phyloP scores from a whole-genome alignment of 164 flowering plant species.

The Liquidambar formosana region DNA sequence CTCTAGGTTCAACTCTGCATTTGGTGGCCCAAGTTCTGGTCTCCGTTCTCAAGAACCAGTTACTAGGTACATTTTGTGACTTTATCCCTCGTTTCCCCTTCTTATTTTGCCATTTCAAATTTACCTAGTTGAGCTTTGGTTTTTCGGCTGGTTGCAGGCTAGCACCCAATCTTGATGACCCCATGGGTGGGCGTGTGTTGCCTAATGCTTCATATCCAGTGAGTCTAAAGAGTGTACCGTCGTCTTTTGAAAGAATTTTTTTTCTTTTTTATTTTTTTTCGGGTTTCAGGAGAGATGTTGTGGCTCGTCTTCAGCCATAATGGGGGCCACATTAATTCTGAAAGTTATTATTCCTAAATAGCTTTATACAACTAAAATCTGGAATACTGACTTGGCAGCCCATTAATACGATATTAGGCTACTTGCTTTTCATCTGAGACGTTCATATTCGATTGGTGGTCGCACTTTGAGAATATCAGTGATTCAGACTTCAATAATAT shows the following conservation, averaged over 20 bases:
- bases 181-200: conserved; percentile 8
- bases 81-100: neutral
- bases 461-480: neutral
- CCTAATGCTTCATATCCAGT: conserved; percentile 17
- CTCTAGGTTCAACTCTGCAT: conserved; percentile 20
- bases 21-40: conserved; percentile 10
- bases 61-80: conserved; percentile 8
- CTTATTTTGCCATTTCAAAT: neutral
- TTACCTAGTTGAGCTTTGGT: neutral
- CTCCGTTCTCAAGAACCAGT: conserved; percentile 16
- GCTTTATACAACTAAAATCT: too few relatives aligned
- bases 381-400: too few relatives aligned
- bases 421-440: neutral
- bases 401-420: neutral
- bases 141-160: conserved; percentile 16
- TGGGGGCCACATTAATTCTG: neutral
- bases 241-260: neutral
- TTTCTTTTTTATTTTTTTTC: neutral
- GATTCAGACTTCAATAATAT: neutral
- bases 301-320: too few relatives aligned
- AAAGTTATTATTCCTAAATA: neutral
- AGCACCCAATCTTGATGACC: conserved; percentile 17
- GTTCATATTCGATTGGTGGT: neutral
- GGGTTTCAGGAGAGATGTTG: neutral
- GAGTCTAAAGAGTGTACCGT: conserved; percentile 1